Percentiles rank a stretch among this genome's conserved stretches.
Evolutionary conservation across 495 filamentous ascomycete species (phyloP).

Genomic region (Rusavskia elegans): DNA sequence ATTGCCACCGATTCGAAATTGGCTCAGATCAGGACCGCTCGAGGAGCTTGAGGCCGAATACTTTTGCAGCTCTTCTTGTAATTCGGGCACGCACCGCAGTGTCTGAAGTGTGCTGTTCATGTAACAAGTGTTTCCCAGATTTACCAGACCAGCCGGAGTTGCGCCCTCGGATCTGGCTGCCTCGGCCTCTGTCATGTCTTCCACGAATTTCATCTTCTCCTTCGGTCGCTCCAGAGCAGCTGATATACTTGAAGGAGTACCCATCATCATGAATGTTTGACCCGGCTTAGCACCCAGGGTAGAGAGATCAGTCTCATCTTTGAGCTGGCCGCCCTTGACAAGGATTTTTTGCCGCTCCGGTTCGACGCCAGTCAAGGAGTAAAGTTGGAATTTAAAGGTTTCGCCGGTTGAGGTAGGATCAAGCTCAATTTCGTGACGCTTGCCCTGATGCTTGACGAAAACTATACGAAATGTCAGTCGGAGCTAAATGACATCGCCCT

Average conservation of each 20-base stretch:
- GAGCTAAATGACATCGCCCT: neutral
- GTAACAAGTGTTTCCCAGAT: slow-evolving; percentile 95
- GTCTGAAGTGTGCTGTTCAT: slow-evolving; percentile 92
- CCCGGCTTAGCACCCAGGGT: slow-evolving; percentile 71
- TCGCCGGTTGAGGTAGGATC: slow-evolving; percentile 75
- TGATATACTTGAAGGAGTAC: slow-evolving; percentile 56
- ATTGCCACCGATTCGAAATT: slow-evolving; percentile 44
- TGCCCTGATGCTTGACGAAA: slow-evolving; percentile 86
- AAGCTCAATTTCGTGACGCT: slow-evolving; percentile 84
- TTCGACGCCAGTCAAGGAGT: slow-evolving; percentile 87
- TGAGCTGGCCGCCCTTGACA: slow-evolving; percentile 84
- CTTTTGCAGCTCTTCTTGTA: slow-evolving; percentile 60
- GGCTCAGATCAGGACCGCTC: slow-evolving; percentile 33
- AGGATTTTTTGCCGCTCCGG: slow-evolving; percentile 92
- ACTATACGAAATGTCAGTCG: slow-evolving; percentile 34
- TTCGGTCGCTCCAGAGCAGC: slow-evolving; percentile 54
- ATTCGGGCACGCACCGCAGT: slow-evolving; percentile 74
- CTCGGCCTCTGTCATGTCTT: slow-evolving; percentile 97
- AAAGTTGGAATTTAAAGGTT: slow-evolving; percentile 88
- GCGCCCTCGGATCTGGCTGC: slow-evolving; percentile 68
- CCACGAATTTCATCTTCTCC: slow-evolving; percentile 72
- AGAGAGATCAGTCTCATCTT: slow-evolving; percentile 81
- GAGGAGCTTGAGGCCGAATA: slow-evolving; percentile 35
- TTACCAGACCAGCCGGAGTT: slow-evolving; percentile 75
- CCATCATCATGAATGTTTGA: slow-evolving; percentile 93